phyloP scores from a whole-genome alignment of 805 yeast genomes.

The Cyberlindnera veronae region DNA sequence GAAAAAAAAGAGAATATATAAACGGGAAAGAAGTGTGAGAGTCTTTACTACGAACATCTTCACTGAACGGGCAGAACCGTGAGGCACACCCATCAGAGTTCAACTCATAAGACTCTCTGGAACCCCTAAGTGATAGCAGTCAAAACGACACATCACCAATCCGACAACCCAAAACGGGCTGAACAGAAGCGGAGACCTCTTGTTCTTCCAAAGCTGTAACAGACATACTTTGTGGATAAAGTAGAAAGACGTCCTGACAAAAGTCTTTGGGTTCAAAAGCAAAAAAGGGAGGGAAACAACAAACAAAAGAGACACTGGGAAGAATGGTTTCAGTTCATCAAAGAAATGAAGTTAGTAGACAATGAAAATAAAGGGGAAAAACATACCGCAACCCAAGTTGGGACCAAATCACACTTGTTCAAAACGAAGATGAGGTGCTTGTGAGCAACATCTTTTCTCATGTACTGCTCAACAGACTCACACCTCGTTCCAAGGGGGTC shows the following conservation, averaged over 20 bases:
- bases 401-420: constrained; percentile 97
- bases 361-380: constrained; percentile 23
- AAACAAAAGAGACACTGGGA: not conserved
- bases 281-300: not conserved
- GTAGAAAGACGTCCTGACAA: constrained; percentile 67
- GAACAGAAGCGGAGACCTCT: constrained; percentile 52
- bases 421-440: constrained; percentile 91
- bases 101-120: constrained; percentile 69
- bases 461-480: constrained; percentile 87
- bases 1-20: constrained; percentile 7
- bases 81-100: constrained; percentile 35
- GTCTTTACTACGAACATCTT: constrained; percentile 80
- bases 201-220: constrained; percentile 97
- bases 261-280: constrained; percentile 62
- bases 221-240: constrained; percentile 62
- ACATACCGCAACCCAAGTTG: constrained; percentile 99
- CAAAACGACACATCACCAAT: constrained; percentile 32
- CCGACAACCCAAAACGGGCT: constrained; percentile 46
- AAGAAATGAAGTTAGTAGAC: constrained; percentile 15
- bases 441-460: constrained; percentile 91
- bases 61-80: constrained; percentile 14
- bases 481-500: constrained; percentile 97
- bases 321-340: no score
- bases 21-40: constrained; percentile 52
- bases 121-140: constrained; percentile 22